Percentiles rank a stretch among this genome's conserved stretches.
These are phyloP conservation scores for Chlorella vulgaris DNA, from an alignment of 139 green algal genomes.

Conservation along the genomic window DNA sequence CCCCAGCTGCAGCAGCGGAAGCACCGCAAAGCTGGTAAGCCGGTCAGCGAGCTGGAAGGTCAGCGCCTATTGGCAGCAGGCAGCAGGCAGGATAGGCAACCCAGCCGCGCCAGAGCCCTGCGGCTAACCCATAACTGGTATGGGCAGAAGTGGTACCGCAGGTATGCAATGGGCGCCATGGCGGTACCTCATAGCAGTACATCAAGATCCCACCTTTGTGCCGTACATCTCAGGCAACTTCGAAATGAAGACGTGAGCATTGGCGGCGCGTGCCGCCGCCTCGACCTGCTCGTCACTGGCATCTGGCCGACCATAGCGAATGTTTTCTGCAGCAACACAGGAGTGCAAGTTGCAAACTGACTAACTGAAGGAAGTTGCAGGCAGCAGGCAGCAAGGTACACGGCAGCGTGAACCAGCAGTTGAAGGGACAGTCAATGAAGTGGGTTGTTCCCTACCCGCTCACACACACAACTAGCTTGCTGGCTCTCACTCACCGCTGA, in stretches of 20 bases:
- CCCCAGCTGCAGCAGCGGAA: slow-evolving; percentile 45
- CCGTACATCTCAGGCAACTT: slow-evolving; percentile 49
- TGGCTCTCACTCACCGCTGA: not conserved
- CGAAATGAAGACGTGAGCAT: slow-evolving; percentile 69
- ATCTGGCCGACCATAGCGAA: slow-evolving; percentile 66
- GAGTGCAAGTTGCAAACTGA: not conserved
- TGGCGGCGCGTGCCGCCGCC: slow-evolving; percentile 64
- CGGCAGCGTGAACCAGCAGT: too few relatives aligned
- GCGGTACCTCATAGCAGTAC: not conserved
- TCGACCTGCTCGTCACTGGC: slow-evolving; percentile 58
- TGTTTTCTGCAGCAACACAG: slow-evolving; percentile 69
- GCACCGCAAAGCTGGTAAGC: not conserved
- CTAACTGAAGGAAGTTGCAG: not conserved
- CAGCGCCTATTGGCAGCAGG: not conserved
- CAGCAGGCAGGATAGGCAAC: not conserved
- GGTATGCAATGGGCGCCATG: not conserved
- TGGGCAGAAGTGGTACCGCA: not conserved
- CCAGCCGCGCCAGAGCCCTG: not conserved
- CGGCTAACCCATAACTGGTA: not conserved
- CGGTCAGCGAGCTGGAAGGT: too few relatives aligned
- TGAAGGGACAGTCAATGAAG: too few relatives aligned
- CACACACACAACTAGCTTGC: too few relatives aligned
- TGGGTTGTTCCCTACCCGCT: too few relatives aligned
- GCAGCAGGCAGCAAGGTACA: not conserved
- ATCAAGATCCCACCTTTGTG: not conserved